Evolutionary conservation across 495 filamentous ascomycete genomes (phyloP).

Genomic region (Articulospora tetracladia): DNA sequence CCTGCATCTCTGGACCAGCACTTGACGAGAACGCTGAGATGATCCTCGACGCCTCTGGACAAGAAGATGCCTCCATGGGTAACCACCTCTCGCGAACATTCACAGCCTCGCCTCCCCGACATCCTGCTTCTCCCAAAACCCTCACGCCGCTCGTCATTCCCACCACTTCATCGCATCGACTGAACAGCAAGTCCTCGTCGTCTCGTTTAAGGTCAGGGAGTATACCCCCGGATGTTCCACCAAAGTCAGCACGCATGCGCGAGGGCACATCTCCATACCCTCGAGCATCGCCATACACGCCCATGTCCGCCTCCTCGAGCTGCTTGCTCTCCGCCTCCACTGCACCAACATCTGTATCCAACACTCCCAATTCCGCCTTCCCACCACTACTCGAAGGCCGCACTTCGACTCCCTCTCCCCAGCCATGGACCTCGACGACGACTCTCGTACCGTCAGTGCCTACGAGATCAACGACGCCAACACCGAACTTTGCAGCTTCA

Average conservation of each 20-base stretch:
- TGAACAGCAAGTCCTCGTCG: constrained; percentile 35
- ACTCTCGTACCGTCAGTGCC: constrained; percentile 2
- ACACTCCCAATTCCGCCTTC: constrained; percentile 39
- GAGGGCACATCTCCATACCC: constrained; percentile 17
- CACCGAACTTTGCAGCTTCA: constrained; percentile 14
- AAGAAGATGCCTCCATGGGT: constrained; percentile 14
- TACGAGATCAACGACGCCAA: constrained; percentile 24
- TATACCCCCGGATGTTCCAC: constrained; percentile 39
- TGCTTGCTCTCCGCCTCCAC: constrained; percentile 36
- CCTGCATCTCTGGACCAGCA: constrained; percentile 27
- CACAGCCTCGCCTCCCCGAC: constrained; percentile 19
- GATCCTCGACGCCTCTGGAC: background rate
- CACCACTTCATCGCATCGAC: constrained; percentile 25
- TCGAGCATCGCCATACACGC: constrained; percentile 34
- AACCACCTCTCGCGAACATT: constrained; percentile 4
- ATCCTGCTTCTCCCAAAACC: constrained; percentile 46
- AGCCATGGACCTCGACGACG: constrained; percentile 12
- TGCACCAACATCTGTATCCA: constrained; percentile 35
- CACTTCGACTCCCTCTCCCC: constrained; percentile 28
- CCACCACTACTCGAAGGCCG: constrained; percentile 32
- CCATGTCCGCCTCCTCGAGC: constrained; percentile 38
- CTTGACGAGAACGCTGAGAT: constrained; percentile 29
- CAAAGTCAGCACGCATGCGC: constrained; percentile 32
- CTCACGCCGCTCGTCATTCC: constrained; percentile 50
- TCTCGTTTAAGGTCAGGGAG: constrained; percentile 37